A percentile compares a stretch with the other conserved stretches of the same genome.
phyloP scores from a whole-genome alignment of 2,329 filamentous ascomycete species.

The Sporothrix euskadiensis region DNA sequence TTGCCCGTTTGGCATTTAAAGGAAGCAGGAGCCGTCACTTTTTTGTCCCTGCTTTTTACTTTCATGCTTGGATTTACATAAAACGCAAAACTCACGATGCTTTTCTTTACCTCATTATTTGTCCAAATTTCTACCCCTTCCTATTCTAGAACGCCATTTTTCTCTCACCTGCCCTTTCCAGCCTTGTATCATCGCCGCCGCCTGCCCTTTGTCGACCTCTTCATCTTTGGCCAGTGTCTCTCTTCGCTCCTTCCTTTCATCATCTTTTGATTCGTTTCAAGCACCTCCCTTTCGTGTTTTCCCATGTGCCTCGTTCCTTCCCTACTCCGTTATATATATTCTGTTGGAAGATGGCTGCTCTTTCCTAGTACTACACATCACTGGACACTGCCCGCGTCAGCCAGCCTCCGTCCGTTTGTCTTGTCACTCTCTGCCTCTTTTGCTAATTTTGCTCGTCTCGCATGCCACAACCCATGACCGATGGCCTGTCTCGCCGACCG shows the following conservation, averaged over 20 bases:
- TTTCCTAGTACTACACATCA: neutral
- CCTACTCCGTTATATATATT: neutral
- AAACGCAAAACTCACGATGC: neutral
- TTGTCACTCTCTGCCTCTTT: neutral
- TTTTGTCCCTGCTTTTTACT: neutral
- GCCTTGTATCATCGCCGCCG: neutral
- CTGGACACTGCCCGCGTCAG: neutral
- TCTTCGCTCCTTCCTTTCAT: neutral
- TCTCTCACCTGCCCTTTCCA: neutral
- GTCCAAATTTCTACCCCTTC: neutral
- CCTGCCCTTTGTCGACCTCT: neutral
- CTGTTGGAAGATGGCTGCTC: neutral
- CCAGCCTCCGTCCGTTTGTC: neutral
- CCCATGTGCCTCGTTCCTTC: neutral
- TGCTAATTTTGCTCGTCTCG: neutral
- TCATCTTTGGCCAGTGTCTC: neutral
- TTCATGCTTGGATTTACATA: neutral
- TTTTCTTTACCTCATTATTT: neutral
- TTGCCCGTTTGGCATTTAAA: neutral
- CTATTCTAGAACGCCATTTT: neutral
- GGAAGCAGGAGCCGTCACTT: neutral
- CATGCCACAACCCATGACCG: neutral
- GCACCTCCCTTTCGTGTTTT: neutral
- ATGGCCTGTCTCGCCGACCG: neutral
- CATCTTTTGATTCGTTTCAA: neutral